Percentiles rank a stretch among this genome's conserved stretches.
These are phyloP conservation scores for Mycoemilia scoparia DNA, from an alignment of 192 early-diverging fungal species.

Conservation along the genomic window DNA sequence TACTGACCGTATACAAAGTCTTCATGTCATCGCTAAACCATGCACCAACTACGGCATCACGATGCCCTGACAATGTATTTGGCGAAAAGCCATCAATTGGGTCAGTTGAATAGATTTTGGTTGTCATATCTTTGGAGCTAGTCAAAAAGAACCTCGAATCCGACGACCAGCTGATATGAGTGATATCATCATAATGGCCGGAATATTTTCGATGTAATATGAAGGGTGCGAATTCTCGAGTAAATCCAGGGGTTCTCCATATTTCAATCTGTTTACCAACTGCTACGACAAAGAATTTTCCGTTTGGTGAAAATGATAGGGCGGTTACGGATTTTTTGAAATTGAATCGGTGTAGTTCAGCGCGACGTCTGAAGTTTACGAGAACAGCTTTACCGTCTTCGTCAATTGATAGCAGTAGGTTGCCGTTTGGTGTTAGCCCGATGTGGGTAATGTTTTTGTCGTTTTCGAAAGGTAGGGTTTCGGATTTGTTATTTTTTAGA, in stretches of 20 bases:
- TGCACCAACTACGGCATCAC: conserved; percentile 61
- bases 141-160: conserved; percentile 55
- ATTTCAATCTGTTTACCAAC: conserved; percentile 70
- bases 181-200: conserved; percentile 76
- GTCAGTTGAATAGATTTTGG: conserved; percentile 26
- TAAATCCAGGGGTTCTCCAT: conserved; percentile 83
- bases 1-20: conserved; percentile 59
- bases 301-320: conserved; percentile 84
- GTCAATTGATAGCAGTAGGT: conserved; percentile 78
- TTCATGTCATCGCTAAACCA: conserved; percentile 38
- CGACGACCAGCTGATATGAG: conserved; percentile 61
- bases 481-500: conserved; percentile 79
- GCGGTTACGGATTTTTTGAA: conserved; percentile 68
- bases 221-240: conserved; percentile 84
- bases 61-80: conserved; percentile 67
- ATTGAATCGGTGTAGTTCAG: conserved; percentile 76
- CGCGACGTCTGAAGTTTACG: conserved; percentile 67
- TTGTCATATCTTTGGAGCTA: conserved; percentile 20
- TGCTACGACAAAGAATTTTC: conserved; percentile 69
- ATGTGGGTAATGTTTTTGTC: conserved; percentile 75
- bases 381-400: conserved; percentile 80
- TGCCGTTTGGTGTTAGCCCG: conserved; percentile 75
- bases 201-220: conserved; percentile 59
- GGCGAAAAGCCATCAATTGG: conserved; percentile 52
- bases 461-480: conserved; percentile 88